These are phyloP conservation scores for Cystobasidium pallidum DNA, from an alignment of 1,284 basidiomycete species.

Conservation along the genomic window DNA sequence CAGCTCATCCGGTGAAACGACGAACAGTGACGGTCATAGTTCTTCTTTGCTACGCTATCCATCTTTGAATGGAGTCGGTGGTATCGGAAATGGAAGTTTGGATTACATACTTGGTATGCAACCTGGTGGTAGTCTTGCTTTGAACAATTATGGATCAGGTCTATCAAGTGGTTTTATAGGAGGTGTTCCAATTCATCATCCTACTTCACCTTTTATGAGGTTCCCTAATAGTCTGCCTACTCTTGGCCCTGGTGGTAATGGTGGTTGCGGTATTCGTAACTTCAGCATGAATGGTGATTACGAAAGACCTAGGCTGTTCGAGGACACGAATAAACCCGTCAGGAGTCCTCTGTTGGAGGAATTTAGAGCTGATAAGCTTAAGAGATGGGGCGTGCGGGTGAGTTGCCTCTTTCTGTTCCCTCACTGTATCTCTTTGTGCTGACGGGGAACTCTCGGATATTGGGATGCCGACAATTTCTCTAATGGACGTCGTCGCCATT, in stretches of 20 bases:
- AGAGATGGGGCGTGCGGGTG: slow-evolving; percentile 79
- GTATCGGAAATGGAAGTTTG: slow-evolving; percentile 6
- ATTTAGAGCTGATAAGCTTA: slow-evolving; percentile 76
- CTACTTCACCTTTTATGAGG: slow-evolving; percentile 16
- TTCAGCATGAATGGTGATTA: background rate
- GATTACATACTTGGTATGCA: background rate
- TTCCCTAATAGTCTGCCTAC: slow-evolving; percentile 6
- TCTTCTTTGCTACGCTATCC: slow-evolving; percentile 15
- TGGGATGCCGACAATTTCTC: slow-evolving; percentile 14
- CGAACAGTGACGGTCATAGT: background rate
- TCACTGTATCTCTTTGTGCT: background rate
- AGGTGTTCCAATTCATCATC: background rate
- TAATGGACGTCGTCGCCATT: slow-evolving; percentile 44
- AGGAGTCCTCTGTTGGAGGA: slow-evolving; percentile 78
- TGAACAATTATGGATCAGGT: background rate
- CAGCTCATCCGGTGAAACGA: background rate
- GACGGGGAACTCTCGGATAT: background rate
- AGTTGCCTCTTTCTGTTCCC: slow-evolving; percentile 44
- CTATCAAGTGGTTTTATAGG: background rate
- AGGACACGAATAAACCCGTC: slow-evolving; percentile 50
- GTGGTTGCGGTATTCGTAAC: too few relatives aligned
- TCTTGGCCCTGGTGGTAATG: background rate
- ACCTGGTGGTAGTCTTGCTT: background rate
- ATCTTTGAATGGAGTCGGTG: background rate
- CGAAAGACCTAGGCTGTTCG: slow-evolving; percentile 23